Conservation (phyloP, 2,329 filamentous ascomycete genomes). For the Chrysosporium queenslandicum region DNA sequence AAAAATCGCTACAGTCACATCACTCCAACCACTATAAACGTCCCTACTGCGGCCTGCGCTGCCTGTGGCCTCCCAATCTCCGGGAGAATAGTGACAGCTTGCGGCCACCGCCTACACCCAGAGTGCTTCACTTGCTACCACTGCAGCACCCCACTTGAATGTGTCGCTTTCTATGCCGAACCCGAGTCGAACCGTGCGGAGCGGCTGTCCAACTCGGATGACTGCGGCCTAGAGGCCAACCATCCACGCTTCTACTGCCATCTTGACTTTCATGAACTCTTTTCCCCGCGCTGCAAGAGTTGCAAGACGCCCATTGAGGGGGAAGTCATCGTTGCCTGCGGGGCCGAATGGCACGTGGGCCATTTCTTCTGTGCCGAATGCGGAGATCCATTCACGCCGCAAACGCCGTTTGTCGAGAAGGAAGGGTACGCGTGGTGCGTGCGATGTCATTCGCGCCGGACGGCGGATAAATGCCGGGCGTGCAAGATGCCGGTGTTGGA, state of each 20-base stretch:
- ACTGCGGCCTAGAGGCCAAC: conserved; percentile 52
- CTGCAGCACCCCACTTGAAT: conserved; percentile 80
- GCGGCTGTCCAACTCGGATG: conserved; percentile 55
- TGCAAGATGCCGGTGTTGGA: conserved; percentile 80
- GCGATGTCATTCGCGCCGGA: conserved; percentile 81
- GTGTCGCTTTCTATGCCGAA: conserved; percentile 92
- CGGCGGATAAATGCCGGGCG: conserved; percentile 76
- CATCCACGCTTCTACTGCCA: conserved; percentile 77
- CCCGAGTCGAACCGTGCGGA: conserved; percentile 61
- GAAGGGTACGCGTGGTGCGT: conserved; percentile 98
- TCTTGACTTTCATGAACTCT: conserved; percentile 95
- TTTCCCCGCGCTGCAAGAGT: conserved; percentile 84
- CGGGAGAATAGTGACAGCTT: conserved; percentile 78
- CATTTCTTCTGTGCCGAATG: conserved; percentile 99
- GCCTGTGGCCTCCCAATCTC: conserved; percentile 77
- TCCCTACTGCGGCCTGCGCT: conserved; percentile 63
- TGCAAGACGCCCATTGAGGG: conserved; percentile 95
- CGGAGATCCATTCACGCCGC: conserved; percentile 61
- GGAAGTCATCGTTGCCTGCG: conserved; percentile 86
- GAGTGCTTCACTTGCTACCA: conserved; percentile 84
- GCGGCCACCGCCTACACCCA: conserved; percentile 77
- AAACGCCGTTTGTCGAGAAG: conserved; percentile 84
- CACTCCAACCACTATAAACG: conserved; percentile 36
- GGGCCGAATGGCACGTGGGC: conserved; percentile 90
- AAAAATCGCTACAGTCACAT: conserved; percentile 22